Conservation (phyloP, 129 eudicot genomes). For the Glebionis coronaria region DNA sequence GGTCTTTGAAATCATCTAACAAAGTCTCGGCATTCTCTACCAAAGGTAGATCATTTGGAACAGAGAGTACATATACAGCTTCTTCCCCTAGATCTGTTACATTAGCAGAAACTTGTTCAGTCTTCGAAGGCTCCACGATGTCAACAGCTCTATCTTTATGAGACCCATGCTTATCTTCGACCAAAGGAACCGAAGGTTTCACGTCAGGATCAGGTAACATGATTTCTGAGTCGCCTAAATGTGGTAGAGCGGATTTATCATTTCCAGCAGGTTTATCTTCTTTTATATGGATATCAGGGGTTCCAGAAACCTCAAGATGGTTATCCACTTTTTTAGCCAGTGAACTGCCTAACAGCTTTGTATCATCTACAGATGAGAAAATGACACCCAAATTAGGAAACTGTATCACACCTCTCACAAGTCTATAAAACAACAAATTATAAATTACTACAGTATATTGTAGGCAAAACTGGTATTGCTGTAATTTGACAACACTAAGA, state of each 20-base stretch:
- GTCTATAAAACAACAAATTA: neutral
- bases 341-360: conserved; percentile 29
- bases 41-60: conserved; percentile 33
- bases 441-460: conserved; percentile 4
- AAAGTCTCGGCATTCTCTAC: conserved; percentile 34
- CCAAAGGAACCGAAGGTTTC: conserved; percentile 14
- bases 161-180: conserved; percentile 14
- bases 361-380: conserved; percentile 20
- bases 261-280: conserved; percentile 14
- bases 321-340: conserved; percentile 4
- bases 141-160: conserved; percentile 19
- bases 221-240: neutral
- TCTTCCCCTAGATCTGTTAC: conserved; percentile 18
- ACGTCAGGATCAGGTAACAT: conserved; percentile 2
- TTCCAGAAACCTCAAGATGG: conserved; percentile 10
- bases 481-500: neutral
- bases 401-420: neutral
- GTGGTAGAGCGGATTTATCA: neutral
- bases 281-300: conserved; percentile 15
- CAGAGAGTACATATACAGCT: conserved; percentile 25
- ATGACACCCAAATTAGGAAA: conserved; percentile 7
- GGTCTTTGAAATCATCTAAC: conserved; percentile 42
- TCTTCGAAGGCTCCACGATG: conserved; percentile 2
- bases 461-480: neutral
- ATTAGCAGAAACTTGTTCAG: neutral